A percentile compares a stretch with the other conserved stretches of the same genome.
These are phyloP conservation scores for Entomortierella lignicola DNA, from an alignment of 192 early-diverging fungal genomes.

Conservation along the genomic window DNA sequence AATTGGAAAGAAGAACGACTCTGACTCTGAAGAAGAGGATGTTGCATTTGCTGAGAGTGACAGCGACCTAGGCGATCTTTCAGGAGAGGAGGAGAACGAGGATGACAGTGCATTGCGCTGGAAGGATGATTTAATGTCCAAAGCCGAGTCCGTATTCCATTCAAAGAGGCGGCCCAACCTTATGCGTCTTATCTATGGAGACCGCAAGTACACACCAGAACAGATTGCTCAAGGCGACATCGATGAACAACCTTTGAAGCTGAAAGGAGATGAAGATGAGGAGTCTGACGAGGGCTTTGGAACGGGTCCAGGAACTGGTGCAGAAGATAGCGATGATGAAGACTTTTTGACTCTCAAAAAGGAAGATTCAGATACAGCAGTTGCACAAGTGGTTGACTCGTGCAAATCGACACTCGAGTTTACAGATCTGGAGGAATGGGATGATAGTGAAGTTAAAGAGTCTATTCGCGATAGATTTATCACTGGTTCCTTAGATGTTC, in stretches of 20 bases:
- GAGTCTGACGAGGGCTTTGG: slow-evolving; percentile 56
- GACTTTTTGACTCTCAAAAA: slow-evolving; percentile 71
- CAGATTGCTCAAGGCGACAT: slow-evolving; percentile 57
- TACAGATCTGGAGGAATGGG: slow-evolving; percentile 76
- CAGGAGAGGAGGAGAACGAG: slow-evolving; percentile 54
- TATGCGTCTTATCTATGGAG: slow-evolving; percentile 91
- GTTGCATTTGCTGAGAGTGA: slow-evolving; percentile 80
- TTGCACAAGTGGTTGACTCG: slow-evolving; percentile 71
- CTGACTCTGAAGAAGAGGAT: slow-evolving; percentile 62
- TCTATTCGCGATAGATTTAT: slow-evolving; percentile 82
- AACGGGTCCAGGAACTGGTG: slow-evolving; percentile 56
- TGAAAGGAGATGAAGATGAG: slow-evolving; percentile 37
- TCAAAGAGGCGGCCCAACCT: slow-evolving; percentile 78
- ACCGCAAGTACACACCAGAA: slow-evolving; percentile 60
- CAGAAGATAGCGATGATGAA: slow-evolving; percentile 60
- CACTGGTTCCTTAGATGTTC: slow-evolving; percentile 68
- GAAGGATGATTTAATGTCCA: slow-evolving; percentile 76
- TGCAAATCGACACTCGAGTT: slow-evolving; percentile 69
- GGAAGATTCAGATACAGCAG: slow-evolving; percentile 28
- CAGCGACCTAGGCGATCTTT: slow-evolving; percentile 69
- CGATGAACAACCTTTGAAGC: slow-evolving; percentile 35
- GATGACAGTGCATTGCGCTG: slow-evolving; percentile 69
- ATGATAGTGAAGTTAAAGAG: slow-evolving; percentile 72
- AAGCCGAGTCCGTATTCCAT: slow-evolving; percentile 68
- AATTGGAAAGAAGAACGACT: slow-evolving; percentile 47